phyloP scores from a whole-genome alignment of 371 early-diverging fungal species.

The Lichtheimia hyalospora region DNA sequence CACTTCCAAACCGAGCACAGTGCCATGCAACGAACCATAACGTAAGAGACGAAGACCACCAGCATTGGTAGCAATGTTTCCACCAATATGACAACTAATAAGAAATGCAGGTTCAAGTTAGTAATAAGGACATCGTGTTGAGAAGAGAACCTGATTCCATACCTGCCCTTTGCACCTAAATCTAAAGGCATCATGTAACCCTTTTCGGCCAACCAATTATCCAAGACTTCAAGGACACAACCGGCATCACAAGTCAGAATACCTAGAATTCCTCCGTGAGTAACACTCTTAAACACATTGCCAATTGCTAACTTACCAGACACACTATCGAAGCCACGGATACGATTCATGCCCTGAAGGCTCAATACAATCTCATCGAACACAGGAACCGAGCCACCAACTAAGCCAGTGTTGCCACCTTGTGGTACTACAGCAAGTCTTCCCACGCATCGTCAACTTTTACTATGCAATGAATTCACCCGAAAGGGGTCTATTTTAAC shows the following conservation, averaged over 20 bases:
- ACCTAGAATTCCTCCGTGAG: constrained; percentile 37
- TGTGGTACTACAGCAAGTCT: constrained; percentile 93
- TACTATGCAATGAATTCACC: background rate
- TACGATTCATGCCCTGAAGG: constrained; percentile 74
- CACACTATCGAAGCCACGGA: constrained; percentile 82
- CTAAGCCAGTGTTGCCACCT: constrained; percentile 95
- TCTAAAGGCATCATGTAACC: constrained; percentile 95
- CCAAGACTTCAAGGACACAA: constrained; percentile 87
- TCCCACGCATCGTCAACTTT: background rate
- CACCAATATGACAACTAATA: constrained; percentile 87
- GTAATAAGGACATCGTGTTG: background rate
- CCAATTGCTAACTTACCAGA: constrained; percentile 54
- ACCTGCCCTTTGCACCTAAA: constrained; percentile 88
- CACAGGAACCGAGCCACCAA: constrained; percentile 91
- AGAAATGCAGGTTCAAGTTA: background rate
- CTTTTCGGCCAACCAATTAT: constrained; percentile 81
- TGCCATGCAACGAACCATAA: constrained; percentile 94
- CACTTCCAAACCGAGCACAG: constrained; percentile 87
- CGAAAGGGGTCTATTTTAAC: background rate
- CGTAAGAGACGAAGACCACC: constrained; percentile 92
- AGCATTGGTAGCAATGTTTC: constrained; percentile 98
- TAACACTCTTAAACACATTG: background rate
- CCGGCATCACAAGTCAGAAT: constrained; percentile 90
- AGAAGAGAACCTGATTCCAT: constrained; percentile 10
- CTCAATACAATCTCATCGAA: constrained; percentile 93